Evolutionary conservation across 441 rosid species (phyloP).

Genomic region (Populus trichocarpa): DNA sequence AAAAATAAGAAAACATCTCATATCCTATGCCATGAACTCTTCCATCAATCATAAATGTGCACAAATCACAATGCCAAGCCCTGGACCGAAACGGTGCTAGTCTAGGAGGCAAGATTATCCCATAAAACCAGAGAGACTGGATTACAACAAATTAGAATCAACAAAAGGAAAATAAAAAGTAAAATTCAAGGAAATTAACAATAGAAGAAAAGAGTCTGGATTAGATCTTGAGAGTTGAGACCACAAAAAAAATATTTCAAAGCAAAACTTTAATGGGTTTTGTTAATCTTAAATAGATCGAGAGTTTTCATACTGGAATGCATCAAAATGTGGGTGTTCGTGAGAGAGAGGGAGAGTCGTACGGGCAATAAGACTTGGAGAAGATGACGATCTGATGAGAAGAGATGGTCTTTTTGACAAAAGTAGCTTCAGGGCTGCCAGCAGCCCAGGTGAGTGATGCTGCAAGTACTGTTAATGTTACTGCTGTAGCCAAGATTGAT

Average conservation of each 20-base stretch:
- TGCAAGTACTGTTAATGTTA: constrained; percentile 16
- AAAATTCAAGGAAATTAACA: not conserved
- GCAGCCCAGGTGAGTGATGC: constrained; percentile 24
- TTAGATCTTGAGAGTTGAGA: not conserved
- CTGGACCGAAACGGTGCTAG: not conserved
- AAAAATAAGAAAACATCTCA: not conserved
- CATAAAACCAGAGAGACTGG: not conserved
- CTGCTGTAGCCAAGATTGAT: constrained; percentile 17
- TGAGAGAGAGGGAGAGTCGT: constrained; percentile 4
- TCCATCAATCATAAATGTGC: not conserved
- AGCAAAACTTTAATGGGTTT: not conserved
- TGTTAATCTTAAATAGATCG: not conserved
- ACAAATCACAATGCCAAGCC: not conserved
- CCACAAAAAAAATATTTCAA: not conserved
- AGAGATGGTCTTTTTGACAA: constrained; percentile 66
- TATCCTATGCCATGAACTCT: not conserved
- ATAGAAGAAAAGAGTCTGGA: not conserved
- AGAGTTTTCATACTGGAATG: not conserved
- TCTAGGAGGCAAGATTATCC: not conserved
- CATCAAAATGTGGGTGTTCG: not conserved
- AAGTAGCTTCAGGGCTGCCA: constrained; percentile 40
- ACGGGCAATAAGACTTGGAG: constrained; percentile 98
- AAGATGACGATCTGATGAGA: constrained; percentile 86
- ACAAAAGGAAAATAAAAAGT: too few relatives aligned
- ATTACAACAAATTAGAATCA: not conserved